Conservation (phyloP, 495 filamentous ascomycete species). For the Penicillium coffeae region DNA sequence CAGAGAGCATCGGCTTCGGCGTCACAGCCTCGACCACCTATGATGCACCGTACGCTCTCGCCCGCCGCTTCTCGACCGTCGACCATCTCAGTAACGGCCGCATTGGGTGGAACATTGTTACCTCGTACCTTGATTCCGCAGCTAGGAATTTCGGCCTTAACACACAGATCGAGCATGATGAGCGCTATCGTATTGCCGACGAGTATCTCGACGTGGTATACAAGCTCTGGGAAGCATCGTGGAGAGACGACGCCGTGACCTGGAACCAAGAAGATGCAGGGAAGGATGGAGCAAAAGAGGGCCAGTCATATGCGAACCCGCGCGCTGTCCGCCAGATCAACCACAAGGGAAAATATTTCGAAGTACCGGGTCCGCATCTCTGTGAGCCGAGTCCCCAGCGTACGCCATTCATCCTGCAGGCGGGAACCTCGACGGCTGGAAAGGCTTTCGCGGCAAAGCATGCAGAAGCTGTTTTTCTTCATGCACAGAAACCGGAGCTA, state of each 20-base stretch:
- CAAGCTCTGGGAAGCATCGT: slow-evolving; percentile 64
- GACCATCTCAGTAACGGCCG: slow-evolving; percentile 66
- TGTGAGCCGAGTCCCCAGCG: slow-evolving; percentile 62
- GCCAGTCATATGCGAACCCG: slow-evolving; percentile 52
- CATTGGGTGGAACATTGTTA: slow-evolving; percentile 66
- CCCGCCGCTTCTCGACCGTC: slow-evolving; percentile 59
- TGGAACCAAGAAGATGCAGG: slow-evolving; percentile 12
- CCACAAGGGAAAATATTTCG: slow-evolving; percentile 63
- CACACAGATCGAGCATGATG: slow-evolving; percentile 61
- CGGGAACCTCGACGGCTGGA: slow-evolving; percentile 58
- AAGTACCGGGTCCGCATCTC: slow-evolving; percentile 61
- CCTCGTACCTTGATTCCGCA: slow-evolving; percentile 61
- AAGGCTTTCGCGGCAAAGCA: slow-evolving; percentile 62
- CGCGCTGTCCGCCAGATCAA: slow-evolving; percentile 57
- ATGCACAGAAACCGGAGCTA: slow-evolving; percentile 45
- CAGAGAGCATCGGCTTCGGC: slow-evolving; percentile 61
- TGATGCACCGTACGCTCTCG: slow-evolving; percentile 66
- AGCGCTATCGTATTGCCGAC: slow-evolving; percentile 62
- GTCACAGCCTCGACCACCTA: slow-evolving; percentile 66
- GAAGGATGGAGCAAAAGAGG: slow-evolving; percentile 29
- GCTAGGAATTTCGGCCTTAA: slow-evolving; percentile 57
- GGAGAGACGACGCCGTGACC: slow-evolving; percentile 60
- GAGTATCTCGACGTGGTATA: slow-evolving; percentile 68
- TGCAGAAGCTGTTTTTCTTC: slow-evolving; percentile 51
- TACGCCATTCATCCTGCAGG: slow-evolving; percentile 64